Conservation (phyloP, 805 yeast genomes). For the Wickerhamomyces tratensis region DNA sequence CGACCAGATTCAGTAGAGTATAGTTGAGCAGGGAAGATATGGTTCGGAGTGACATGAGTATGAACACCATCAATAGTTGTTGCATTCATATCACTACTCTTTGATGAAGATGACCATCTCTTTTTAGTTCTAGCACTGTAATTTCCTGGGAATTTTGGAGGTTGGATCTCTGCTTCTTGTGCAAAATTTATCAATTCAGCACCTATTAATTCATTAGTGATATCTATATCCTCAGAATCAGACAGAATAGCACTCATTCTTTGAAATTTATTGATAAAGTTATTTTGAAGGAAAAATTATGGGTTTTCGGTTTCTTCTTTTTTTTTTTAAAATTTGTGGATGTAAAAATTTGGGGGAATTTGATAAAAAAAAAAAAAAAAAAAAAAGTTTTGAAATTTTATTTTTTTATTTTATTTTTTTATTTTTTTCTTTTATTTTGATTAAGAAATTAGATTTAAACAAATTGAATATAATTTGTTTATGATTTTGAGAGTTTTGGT, state of each 20-base stretch:
- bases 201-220: slow-evolving; percentile 10
- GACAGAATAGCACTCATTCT: slow-evolving; percentile 21
- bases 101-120: slow-evolving; percentile 31
- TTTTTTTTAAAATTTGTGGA: no score
- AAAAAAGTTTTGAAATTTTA: no score
- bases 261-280: not conserved
- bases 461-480: no score
- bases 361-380: no score
- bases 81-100: slow-evolving; percentile 9
- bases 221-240: slow-evolving; percentile 19
- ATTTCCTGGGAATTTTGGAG: slow-evolving; percentile 37
- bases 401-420: no score
- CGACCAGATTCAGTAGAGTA: slow-evolving; percentile 90
- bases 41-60: slow-evolving; percentile 44
- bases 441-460: no score
- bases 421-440: no score
- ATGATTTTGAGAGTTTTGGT: no score
- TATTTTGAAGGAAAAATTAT: not conserved
- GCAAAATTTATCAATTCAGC: slow-evolving; percentile 31
- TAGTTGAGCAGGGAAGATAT: slow-evolving; percentile 84
- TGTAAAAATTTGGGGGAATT: no score
- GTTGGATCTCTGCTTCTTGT: slow-evolving; percentile 18
- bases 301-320: no score
- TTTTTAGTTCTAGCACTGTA: slow-evolving; percentile 45
- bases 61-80: slow-evolving; percentile 53